These are phyloP conservation scores for Dendrocalamus sinicus DNA, from an alignment of 176 grass and related monocot species.

Conservation along the genomic window DNA sequence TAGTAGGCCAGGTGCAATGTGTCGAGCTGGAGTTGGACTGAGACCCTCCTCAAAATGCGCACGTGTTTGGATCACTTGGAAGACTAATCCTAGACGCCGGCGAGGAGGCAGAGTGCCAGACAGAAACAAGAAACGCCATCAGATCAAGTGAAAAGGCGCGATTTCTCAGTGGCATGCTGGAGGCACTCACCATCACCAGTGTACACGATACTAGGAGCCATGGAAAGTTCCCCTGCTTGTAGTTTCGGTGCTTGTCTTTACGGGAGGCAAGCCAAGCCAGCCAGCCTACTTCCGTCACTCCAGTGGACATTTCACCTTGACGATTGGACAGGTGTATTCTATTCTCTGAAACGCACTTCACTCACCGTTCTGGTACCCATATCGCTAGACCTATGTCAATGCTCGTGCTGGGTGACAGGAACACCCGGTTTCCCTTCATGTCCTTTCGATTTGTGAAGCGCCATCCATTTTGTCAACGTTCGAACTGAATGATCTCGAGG, in stretches of 20 bases:
- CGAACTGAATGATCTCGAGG: background rate
- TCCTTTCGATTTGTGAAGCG: background rate
- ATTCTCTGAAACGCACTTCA: background rate
- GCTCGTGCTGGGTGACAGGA: background rate
- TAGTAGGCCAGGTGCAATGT: background rate
- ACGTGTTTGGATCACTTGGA: slow-evolving; percentile 12
- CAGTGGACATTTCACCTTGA: background rate
- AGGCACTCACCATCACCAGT: background rate
- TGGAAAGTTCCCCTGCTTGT: background rate
- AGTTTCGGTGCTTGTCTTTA: background rate
- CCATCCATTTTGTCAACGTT: background rate
- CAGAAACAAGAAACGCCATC: background rate
- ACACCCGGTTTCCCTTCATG: background rate
- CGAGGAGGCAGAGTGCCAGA: background rate
- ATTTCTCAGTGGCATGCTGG: background rate
- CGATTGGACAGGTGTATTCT: background rate
- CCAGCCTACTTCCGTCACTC: background rate
- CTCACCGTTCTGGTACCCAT: background rate
- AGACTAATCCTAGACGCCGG: slow-evolving; percentile 18
- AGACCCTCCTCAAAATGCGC: background rate
- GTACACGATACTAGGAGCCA: background rate
- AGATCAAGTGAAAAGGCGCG: background rate
- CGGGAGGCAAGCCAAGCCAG: background rate
- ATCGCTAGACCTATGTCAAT: background rate
- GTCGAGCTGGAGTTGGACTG: background rate